Base-by-base conservation (phyloP, 73 alveolate species). In the Paramecium caudatum region DNA sequence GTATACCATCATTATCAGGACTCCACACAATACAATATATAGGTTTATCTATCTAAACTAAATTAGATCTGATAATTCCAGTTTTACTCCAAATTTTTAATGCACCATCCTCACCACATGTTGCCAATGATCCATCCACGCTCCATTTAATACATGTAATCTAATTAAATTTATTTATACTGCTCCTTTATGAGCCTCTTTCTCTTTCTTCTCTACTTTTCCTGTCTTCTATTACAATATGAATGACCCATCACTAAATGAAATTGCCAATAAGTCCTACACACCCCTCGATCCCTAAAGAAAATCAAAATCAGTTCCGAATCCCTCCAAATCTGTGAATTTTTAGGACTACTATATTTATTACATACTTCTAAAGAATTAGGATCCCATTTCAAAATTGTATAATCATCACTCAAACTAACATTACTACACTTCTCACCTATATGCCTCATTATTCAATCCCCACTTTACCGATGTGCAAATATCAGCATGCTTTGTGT, bases 21-120 rank as follows among this genome's bases (percentile, higher is more conserved):
- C 97, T 91, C 99, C 99, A 97, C 30, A 93, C 94, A 17, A 97
- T 78, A 45, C 95, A 90, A 82, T 96, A 97, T 15, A 97, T 94
- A 27, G 99, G 99, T 90, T 94, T 94, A 61, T 91, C 95, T 30
- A 92, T 91, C 69, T 95, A 90, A 1, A 94, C 98, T 23, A 97
- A 62, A 46, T 86, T 86, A 5, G 98, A 91, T 82, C 99, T 93
- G 47, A 95, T 96, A 41, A 90, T 96, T 32, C 99, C 99, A 47
- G 95, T 93, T 91, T 95, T 94, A 34, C 98, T 92, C 99, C 99
- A 97, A 19, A 96, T 93, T 87, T 96, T 97, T 25, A 97, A 94
- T 13, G 94, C 74, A n/a, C 99, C 99, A 93, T 97, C 99, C 90
- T 97, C 99, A 34, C 99, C 99, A 61, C 95, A 87, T 19, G 99